A percentile compares a stretch with the other conserved stretches of the same genome.
Evolutionary conservation across 257 asterid genomes (phyloP).

Genomic region (Nicotiana obtusifolia): DNA sequence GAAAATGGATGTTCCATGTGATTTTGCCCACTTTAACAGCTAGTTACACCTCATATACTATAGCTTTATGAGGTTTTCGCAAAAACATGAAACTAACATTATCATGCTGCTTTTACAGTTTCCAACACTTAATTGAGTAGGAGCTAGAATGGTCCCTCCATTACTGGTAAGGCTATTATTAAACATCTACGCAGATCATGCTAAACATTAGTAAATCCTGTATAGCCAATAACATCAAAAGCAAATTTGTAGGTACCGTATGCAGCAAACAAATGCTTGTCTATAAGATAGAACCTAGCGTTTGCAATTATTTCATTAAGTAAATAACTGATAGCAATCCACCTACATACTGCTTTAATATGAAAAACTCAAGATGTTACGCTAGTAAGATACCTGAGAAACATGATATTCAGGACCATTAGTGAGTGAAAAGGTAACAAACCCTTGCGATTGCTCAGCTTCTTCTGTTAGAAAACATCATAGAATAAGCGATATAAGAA

Average conservation of each 20-base stretch:
- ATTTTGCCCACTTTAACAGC: background rate
- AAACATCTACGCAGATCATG: background rate
- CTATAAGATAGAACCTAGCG: background rate
- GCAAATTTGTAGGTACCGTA: background rate
- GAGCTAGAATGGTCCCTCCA: background rate
- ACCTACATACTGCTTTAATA: background rate
- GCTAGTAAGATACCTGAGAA: slow-evolving; percentile 62
- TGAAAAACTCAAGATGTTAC: background rate
- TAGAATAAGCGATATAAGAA: background rate
- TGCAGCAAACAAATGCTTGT: background rate
- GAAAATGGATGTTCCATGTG: background rate
- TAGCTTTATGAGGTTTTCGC: background rate
- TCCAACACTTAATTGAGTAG: background rate
- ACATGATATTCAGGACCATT: slow-evolving; percentile 98
- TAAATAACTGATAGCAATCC: background rate
- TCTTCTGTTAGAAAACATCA: slow-evolving; percentile 48
- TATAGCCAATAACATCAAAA: background rate
- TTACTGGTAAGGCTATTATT: background rate
- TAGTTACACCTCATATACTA: background rate
- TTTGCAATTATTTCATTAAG: background rate
- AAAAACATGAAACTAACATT: background rate
- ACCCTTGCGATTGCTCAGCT: slow-evolving; percentile 65
- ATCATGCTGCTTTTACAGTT: background rate
- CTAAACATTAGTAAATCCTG: background rate
- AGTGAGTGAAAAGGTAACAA: slow-evolving; percentile 80